Evolutionary conservation across 2,329 filamentous ascomycete genomes (phyloP).

Genomic region (Lasiodiplodia sp.): DNA sequence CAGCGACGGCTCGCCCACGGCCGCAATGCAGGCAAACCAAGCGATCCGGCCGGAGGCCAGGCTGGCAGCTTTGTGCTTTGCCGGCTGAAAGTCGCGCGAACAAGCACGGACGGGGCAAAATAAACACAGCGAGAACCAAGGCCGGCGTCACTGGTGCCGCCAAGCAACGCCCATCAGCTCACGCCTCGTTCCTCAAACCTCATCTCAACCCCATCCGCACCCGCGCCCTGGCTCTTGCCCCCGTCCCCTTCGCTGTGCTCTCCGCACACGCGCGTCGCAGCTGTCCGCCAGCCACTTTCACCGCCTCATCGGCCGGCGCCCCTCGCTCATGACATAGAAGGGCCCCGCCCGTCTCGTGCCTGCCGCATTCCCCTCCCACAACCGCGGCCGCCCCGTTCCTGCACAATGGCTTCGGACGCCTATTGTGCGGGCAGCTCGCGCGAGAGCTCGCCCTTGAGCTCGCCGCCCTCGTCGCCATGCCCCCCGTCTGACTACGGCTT

Average conservation of each 20-base stretch:
- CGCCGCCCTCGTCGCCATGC: constrained; percentile 48
- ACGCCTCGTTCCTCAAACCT: constrained; percentile 26
- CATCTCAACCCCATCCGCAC: constrained; percentile 21
- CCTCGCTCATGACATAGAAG: constrained; percentile 28
- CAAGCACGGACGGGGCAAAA: constrained; percentile 24
- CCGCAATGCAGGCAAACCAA: constrained; percentile 1
- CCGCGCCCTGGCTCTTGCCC: constrained; percentile 18
- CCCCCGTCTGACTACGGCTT: constrained; percentile 42
- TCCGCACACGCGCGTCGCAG: constrained; percentile 19
- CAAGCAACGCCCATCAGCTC: constrained; percentile 29
- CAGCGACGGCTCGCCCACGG: constrained; percentile 11
- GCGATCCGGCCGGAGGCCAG: not conserved
- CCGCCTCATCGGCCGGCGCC: not conserved
- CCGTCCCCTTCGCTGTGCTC: not conserved
- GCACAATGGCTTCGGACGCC: constrained; percentile 42
- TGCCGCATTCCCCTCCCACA: constrained; percentile 30
- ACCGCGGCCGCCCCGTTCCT: constrained; percentile 29
- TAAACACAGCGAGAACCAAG: constrained; percentile 26
- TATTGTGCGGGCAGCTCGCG: constrained; percentile 41
- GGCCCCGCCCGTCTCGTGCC: constrained; percentile 31
- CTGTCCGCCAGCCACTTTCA: not conserved
- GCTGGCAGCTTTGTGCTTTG: constrained; percentile 11
- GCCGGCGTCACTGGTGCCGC: constrained; percentile 28
- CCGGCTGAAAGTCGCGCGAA: constrained; percentile 16
- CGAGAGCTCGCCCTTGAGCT: constrained; percentile 43